These are phyloP conservation scores for Mycena olivaceomarginata DNA, from an alignment of 768 basidiomycete genomes.

Conservation along the genomic window DNA sequence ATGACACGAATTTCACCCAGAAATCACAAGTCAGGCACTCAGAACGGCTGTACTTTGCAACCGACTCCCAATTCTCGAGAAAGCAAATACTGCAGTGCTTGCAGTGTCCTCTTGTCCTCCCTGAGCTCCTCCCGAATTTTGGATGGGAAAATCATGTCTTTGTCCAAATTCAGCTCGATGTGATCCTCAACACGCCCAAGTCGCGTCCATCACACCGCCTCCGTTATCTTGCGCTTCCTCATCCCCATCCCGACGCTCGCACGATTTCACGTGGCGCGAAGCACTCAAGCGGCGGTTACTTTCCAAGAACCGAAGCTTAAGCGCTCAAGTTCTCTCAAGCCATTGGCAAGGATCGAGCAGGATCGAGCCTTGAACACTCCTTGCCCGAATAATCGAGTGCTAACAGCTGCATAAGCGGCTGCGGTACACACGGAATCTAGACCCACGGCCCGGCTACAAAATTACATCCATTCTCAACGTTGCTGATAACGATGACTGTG, in stretches of 20 bases:
- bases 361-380: too few species aligned
- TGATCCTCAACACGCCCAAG: not conserved
- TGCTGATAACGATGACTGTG: not conserved
- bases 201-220: conserved; percentile 18
- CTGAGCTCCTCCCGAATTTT: not conserved
- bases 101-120: not conserved
- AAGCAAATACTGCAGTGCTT: too few species aligned
- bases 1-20: not conserved
- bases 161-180: not conserved
- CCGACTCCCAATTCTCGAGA: too few species aligned
- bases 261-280: not conserved
- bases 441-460: not conserved
- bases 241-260: not conserved
- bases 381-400: too few species aligned
- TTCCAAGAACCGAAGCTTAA: too few species aligned
- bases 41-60: too few species aligned
- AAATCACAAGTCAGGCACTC: not conserved
- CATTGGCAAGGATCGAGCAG: too few species aligned
- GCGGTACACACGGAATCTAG: too few species aligned
- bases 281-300: too few species aligned
- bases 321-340: too few species aligned
- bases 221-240: conserved; percentile 1
- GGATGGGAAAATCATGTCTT: not conserved
- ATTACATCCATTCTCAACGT: not conserved
- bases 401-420: too few species aligned